A percentile compares a stretch with the other conserved stretches of the same genome.
phyloP scores from a whole-genome alignment of 192 early-diverging fungal genomes.

The Bifiguratus adelaidae region DNA sequence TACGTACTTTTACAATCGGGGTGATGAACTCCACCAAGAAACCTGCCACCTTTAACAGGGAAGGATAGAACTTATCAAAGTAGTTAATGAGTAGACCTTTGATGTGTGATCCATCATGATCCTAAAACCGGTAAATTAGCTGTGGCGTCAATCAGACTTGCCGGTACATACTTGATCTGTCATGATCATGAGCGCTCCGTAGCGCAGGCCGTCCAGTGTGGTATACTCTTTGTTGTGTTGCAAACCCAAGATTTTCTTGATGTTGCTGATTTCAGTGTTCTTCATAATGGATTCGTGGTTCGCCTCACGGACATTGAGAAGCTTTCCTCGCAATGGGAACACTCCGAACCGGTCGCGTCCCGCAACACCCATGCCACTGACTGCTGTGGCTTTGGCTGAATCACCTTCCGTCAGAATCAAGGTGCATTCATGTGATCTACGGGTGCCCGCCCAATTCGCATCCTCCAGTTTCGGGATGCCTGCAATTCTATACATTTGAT shows the following conservation, averaged over 20 bases:
- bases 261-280: constrained; percentile 78
- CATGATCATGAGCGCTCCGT: constrained; percentile 97
- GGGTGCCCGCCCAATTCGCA: constrained; percentile 82
- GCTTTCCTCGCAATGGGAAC: constrained; percentile 93
- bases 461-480: constrained; percentile 90
- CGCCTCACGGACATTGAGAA: constrained; percentile 93
- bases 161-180: constrained; percentile 67
- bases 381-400: constrained; percentile 85
- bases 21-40: constrained; percentile 96
- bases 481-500: constrained; percentile 18
- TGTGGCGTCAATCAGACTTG: constrained; percentile 8
- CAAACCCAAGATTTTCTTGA: constrained; percentile 92
- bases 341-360: constrained; percentile 89
- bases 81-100: constrained; percentile 97
- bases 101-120: constrained; percentile 94
- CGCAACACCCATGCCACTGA: constrained; percentile 77
- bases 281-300: constrained; percentile 48
- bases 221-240: constrained; percentile 78
- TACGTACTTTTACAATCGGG: constrained; percentile 79
- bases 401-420: constrained; percentile 97
- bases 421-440: constrained; percentile 62
- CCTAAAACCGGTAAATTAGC: constrained; percentile 21
- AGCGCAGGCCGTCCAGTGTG: constrained; percentile 64
- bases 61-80: constrained; percentile 89
- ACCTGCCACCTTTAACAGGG: constrained; percentile 77